These are phyloP conservation scores for Dactylis glomerata DNA, from an alignment of 176 grass and related monocot species.

Conservation along the genomic window DNA sequence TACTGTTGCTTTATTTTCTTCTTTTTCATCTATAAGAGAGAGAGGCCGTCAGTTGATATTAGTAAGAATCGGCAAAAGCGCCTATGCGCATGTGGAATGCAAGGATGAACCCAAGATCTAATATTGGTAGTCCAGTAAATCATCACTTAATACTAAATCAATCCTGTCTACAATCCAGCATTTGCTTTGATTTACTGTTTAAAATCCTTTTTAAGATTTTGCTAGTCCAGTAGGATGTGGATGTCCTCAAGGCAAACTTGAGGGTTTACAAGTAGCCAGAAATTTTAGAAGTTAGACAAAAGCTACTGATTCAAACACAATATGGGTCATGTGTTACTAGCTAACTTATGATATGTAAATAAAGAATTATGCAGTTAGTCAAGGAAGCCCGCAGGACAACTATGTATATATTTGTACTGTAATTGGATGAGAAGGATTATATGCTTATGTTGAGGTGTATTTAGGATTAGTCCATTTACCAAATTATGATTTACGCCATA, in stretches of 20 bases:
- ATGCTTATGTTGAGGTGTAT: not conserved
- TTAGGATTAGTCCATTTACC: not conserved
- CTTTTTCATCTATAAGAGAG: not conserved
- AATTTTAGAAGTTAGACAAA: not conserved
- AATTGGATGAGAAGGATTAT: not conserved
- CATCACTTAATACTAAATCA: too few species aligned
- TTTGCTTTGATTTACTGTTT: not conserved
- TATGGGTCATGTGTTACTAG: not conserved
- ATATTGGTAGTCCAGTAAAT: not conserved
- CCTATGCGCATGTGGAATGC: not conserved
- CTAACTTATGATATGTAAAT: not conserved
- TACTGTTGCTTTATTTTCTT: not conserved
- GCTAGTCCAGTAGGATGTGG: not conserved
- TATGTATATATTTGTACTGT: not conserved
- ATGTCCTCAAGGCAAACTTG: not conserved
- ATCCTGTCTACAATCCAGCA: not conserved
- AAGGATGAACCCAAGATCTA: not conserved
- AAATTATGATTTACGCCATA: not conserved
- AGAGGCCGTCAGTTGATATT: not conserved
- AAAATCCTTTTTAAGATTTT: not conserved
- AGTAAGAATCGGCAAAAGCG: not conserved
- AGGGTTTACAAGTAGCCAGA: not conserved
- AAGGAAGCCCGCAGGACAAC: not conserved
- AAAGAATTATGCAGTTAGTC: not conserved
- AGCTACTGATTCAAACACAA: not conserved